Base-by-base conservation (phyloP, 2,329 filamentous ascomycete species). In the Aspergillus brasiliensis region DNA sequence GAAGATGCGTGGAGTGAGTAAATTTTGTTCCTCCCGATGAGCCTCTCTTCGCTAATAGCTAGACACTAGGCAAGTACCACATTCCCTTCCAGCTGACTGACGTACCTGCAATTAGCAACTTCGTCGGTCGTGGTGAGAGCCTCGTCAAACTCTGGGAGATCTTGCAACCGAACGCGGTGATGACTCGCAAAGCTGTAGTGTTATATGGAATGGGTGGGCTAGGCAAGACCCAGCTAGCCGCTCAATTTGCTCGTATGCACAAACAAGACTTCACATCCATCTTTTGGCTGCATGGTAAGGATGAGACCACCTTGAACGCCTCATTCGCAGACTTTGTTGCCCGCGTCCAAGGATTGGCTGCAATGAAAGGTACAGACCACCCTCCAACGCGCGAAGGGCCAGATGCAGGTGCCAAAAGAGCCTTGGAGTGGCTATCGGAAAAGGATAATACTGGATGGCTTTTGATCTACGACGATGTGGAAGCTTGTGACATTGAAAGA, bases 201-300 rank as follows among this genome's bases (percentile, higher is more conserved):
- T 10, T 56, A 25, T 19, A 56, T 27, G 54, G 54, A 5, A 28
- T 56, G 31, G 54, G 19, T 5, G 54, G 54, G 2, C 17, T 56
- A 7, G 54, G 54, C 11, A 56, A 56, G 17, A 56, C 54, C n/a
- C 54, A 56, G 27, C 7, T 56, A 11, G 54, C 54, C 6, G 38
- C 37, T 13, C 54, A 21, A 3, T 49, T 56, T 17, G 54, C 54
- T 23, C 27, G 25, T 8, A 15, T 38, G 7, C 54, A 56, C 38
- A 48, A 48, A 25, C 27, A 37, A 5, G 27, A 31, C 3, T 56
- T 37, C 8, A 31, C 54, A 5, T 42, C 54, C 3, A 40, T 56
- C 10, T 48, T 56, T 19, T 56, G 54, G 54, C 8, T 56, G 17
- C 37, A 56, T 37, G 54, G 42, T 5, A 21, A 34, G 28, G 31